These are phyloP conservation scores for Diutina mesorugosa DNA, from an alignment of 1,139 yeast genomes.

Conservation along the genomic window DNA sequence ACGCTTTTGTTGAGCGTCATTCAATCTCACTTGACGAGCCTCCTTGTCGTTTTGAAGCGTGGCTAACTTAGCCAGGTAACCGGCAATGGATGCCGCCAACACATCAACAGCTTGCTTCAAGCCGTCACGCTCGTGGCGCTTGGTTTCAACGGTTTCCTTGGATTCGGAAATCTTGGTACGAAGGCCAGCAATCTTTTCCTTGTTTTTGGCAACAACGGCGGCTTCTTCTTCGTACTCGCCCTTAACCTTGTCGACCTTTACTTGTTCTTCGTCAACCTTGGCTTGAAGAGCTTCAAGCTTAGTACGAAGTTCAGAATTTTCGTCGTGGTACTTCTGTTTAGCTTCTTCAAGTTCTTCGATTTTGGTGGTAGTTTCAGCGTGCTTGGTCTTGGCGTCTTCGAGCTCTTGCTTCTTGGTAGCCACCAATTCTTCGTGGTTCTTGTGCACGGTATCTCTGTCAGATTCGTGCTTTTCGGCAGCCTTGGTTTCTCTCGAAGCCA, in stretches of 20 bases:
- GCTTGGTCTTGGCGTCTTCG: slow-evolving; percentile 33
- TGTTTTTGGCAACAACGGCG: slow-evolving; percentile 22
- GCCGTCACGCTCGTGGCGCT: slow-evolving; percentile 22
- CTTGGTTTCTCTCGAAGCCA: slow-evolving; percentile 30
- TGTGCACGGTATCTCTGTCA: slow-evolving; percentile 30
- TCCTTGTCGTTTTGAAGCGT: slow-evolving; percentile 26
- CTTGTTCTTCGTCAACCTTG: slow-evolving; percentile 3
- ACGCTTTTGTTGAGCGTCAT: slow-evolving; percentile 8
- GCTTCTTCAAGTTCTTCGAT: slow-evolving; percentile 32
- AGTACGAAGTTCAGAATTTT: slow-evolving; percentile 1
- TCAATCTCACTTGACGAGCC: slow-evolving; percentile 21
- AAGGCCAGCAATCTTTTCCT: slow-evolving; percentile 27
- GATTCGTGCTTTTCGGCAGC: slow-evolving; percentile 34
- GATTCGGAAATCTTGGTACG: slow-evolving; percentile 22
- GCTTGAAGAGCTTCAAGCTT: background rate
- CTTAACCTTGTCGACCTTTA: slow-evolving; percentile 28
- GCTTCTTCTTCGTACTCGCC: slow-evolving; percentile 27
- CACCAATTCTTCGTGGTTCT: slow-evolving; percentile 34
- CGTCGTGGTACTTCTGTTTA: slow-evolving; percentile 18
- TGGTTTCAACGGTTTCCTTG: slow-evolving; percentile 22
- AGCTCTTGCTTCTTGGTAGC: slow-evolving; percentile 37
- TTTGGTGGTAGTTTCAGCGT: slow-evolving; percentile 31
- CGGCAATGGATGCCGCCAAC: slow-evolving; percentile 28
- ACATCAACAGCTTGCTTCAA: slow-evolving; percentile 33
- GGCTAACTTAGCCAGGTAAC: slow-evolving; percentile 32